Base-by-base conservation (phyloP, 2,329 filamentous ascomycete genomes). In the Whalleya microplaca region DNA sequence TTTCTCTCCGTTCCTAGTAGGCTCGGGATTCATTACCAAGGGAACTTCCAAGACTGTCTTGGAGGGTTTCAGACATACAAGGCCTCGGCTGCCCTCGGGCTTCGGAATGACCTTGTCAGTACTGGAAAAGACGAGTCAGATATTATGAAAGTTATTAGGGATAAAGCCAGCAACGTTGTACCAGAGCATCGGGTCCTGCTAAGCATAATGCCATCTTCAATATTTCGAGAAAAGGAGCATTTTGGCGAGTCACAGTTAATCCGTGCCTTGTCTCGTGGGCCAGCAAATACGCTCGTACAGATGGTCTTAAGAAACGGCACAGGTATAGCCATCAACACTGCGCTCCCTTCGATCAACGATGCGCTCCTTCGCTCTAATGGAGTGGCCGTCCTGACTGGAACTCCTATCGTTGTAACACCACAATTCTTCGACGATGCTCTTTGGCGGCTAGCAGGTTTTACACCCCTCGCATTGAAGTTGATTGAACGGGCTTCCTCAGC, bases 21-120 rank as follows among this genome's bases (percentile, higher is more conserved):
- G 48, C 86, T 99, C 18, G 94, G 95, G 0, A 90, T 92, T 21
- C 86, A 92, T 46, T 99, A 99, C 66, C 88, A 92, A 69, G 95
- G 95, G 16, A 99, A 99, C 70, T 96, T 96, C 66, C 95, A 99
- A 74, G 95, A 99, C 69, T 95, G 92, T 65, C 82, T 99, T 14
- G 95, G 96, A 4, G 94, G 92, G 1, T 96, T 99, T 68, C 92
- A 98, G 70, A 99, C 96, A 0, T 99, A 99, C 70, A 87, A 90
- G 66, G 94, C 95, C 6, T 98, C 95, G 1, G 94, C 95, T 7
- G 88, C 91, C 51, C 78, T 99, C 41, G 95, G 96, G 56, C 82
- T 97, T 51, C 89, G 94, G 45, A 98, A 98, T 66, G 95, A 99
- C 69, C 85, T 92, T 49, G 81, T 96, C 40, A 91, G 96, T 72